phyloP scores from a whole-genome alignment of 148 eudicot genomes.

The Amaranthus palmeri region DNA sequence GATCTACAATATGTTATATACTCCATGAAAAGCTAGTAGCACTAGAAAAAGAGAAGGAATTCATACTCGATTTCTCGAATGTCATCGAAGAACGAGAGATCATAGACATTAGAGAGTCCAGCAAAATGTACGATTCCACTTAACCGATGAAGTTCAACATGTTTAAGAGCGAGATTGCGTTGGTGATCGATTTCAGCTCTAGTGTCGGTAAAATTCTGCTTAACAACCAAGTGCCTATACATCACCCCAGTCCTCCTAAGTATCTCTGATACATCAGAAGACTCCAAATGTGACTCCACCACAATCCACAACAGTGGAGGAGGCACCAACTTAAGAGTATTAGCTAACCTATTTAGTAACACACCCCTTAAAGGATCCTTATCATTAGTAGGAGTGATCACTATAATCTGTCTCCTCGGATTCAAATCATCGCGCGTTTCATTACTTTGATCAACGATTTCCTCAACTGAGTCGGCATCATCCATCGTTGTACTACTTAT shows the following conservation, averaged over 20 bases:
- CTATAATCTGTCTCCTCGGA: slow-evolving; percentile 52
- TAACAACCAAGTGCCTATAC: slow-evolving; percentile 78
- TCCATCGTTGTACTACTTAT: slow-evolving; percentile 8
- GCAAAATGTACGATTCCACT: slow-evolving; percentile 96
- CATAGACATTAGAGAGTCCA: slow-evolving; percentile 72
- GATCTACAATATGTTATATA: no score
- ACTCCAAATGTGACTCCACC: slow-evolving; percentile 51
- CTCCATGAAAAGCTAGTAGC: not conserved
- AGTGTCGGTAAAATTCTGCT: slow-evolving; percentile 66
- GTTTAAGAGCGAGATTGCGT: slow-evolving; percentile 74
- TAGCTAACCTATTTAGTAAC: slow-evolving; percentile 53
- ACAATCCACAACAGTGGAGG: slow-evolving; percentile 81
- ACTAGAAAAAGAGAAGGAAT: slow-evolving; percentile 1
- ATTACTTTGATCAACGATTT: slow-evolving; percentile 8
- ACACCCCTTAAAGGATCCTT: slow-evolving; percentile 44
- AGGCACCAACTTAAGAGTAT: slow-evolving; percentile 62
- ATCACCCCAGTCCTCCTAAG: slow-evolving; percentile 79
- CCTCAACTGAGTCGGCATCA: slow-evolving; percentile 4
- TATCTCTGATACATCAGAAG: slow-evolving; percentile 48
- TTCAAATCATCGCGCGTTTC: slow-evolving; percentile 13
- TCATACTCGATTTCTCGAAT: slow-evolving; percentile 76
- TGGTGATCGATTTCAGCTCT: slow-evolving; percentile 65
- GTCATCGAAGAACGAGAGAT: slow-evolving; percentile 82
- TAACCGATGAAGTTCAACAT: slow-evolving; percentile 78
- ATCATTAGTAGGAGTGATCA: slow-evolving; percentile 66